phyloP scores from a whole-genome alignment of 495 filamentous ascomycete species.

The Aspergillus heteromorphus region DNA sequence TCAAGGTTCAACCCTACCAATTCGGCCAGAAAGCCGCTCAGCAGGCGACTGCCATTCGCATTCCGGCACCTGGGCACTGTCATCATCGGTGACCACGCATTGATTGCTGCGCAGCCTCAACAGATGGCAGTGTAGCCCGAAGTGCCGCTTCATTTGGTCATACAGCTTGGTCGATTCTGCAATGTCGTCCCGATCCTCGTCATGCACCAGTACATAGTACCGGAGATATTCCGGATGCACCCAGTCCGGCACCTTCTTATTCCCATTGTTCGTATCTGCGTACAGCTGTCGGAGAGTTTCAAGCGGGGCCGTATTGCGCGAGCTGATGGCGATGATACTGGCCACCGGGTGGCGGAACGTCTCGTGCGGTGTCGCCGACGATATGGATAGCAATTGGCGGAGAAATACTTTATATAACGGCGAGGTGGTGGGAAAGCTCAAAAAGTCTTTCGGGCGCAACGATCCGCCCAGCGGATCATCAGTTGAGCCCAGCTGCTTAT shows the following conservation, averaged over 20 bases:
- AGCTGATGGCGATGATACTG: conserved; percentile 93
- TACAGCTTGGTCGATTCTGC: conserved; percentile 80
- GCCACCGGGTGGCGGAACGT: conserved; percentile 93
- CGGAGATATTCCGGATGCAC: conserved; percentile 83
- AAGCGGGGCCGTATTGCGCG: conserved; percentile 71
- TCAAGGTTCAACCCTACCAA: conserved; percentile 37
- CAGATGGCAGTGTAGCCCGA: conserved; percentile 92
- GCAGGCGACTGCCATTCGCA: conserved; percentile 85
- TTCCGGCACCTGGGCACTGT: conserved; percentile 71
- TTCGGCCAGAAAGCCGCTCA: conserved; percentile 68
- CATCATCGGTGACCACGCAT: conserved; percentile 87
- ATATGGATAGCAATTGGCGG: conserved; percentile 71
- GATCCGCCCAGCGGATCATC: conserved; percentile 30
- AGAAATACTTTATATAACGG: conserved; percentile 79
- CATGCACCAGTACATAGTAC: conserved; percentile 96
- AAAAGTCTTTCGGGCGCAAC: conserved; percentile 29
- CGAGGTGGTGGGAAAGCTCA: conserved; percentile 35
- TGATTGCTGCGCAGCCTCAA: conserved; percentile 76
- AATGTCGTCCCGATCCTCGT: conserved; percentile 91
- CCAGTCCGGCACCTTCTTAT: conserved; percentile 67
- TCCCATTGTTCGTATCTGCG: conserved; percentile 63
- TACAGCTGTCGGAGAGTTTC: conserved; percentile 82
- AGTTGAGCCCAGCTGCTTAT: conserved; percentile 36
- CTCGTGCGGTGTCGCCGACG: conserved; percentile 75
- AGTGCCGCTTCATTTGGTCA: conserved; percentile 96